Conservation (phyloP, 1,284 basidiomycete genomes). For the Singerocomus inundabilis region DNA sequence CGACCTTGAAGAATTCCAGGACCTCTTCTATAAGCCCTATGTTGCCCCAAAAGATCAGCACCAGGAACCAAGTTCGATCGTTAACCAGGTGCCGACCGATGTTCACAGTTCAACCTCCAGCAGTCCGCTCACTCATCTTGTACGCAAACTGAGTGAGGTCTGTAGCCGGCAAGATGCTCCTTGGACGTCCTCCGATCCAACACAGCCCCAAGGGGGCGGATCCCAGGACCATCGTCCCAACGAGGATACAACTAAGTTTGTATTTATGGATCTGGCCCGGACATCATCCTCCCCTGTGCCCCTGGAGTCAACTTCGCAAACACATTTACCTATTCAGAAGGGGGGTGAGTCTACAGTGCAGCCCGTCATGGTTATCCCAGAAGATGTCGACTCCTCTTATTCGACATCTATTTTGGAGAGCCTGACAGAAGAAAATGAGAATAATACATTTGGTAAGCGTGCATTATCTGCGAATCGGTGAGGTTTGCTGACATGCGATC, state of each 20-base stretch:
- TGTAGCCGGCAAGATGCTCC: constrained; percentile 36
- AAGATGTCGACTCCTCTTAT: constrained; percentile 62
- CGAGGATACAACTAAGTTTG: constrained; percentile 12
- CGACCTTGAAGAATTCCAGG: constrained; percentile 66
- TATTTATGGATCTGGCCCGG: constrained; percentile 28
- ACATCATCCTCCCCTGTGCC: constrained; percentile 19
- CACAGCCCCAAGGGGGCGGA: constrained; percentile 5
- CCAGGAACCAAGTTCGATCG: not conserved
- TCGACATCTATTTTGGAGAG: constrained; percentile 48
- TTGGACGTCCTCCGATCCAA: constrained; percentile 13
- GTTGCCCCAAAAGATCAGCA: not conserved
- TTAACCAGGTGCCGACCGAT: constrained; percentile 17
- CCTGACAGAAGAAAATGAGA: constrained; percentile 40
- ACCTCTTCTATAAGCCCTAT: constrained; percentile 62
- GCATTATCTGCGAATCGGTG: not conserved
- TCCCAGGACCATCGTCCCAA: constrained; percentile 3
- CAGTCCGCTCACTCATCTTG: constrained; percentile 60
- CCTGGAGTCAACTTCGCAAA: constrained; percentile 6
- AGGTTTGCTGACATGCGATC: constrained; percentile 7
- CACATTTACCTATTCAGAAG: constrained; percentile 9
- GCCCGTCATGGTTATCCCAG: constrained; percentile 47
- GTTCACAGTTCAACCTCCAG: constrained; percentile 26
- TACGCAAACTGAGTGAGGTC: constrained; percentile 59
- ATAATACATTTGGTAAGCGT: constrained; percentile 46
- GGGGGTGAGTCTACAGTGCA: constrained; percentile 31